Percentiles rank a stretch among this genome's conserved stretches.
These are phyloP conservation scores for Myriosclerotinia curreyana DNA, from an alignment of 2,329 filamentous ascomycete species.

Conservation along the genomic window DNA sequence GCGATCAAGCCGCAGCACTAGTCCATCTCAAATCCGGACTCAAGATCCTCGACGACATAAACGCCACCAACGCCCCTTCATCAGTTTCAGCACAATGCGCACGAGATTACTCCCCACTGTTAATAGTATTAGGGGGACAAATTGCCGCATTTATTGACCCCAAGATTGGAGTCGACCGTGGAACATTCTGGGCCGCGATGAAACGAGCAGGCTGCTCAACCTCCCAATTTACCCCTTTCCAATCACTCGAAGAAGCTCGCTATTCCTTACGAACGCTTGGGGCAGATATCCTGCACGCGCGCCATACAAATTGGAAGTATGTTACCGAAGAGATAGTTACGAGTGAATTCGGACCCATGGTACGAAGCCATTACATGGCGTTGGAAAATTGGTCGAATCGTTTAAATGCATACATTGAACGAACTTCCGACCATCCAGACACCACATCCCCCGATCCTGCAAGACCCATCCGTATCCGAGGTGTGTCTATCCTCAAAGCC, in stretches of 20 bases:
- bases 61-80: conserved; percentile 22
- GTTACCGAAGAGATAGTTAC: conserved; percentile 38
- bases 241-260: conserved; percentile 53
- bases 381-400: conserved; percentile 29
- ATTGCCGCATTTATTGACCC: conserved; percentile 35
- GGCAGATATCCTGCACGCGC: conserved; percentile 53
- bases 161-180: conserved; percentile 28
- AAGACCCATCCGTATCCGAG: conserved; percentile 42
- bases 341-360: conserved; percentile 50
- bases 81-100: conserved; percentile 29
- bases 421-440: not conserved
- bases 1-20: conserved; percentile 34
- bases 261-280: conserved; percentile 54
- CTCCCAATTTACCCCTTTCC: conserved; percentile 41
- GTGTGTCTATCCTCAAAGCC: conserved; percentile 46
- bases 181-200: conserved; percentile 30
- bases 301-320: conserved; percentile 39
- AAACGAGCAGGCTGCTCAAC: conserved; percentile 25
- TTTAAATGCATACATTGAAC: conserved; percentile 26
- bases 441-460: not conserved
- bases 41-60: conserved; percentile 34
- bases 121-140: conserved; percentile 35
- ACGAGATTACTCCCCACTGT: conserved; percentile 30
- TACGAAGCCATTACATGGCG: conserved; percentile 50
- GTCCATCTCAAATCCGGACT: conserved; percentile 36